Percentiles rank a stretch among this genome's conserved stretches.
Conservation (phyloP, 306 rosid genomes). For the Rosa multiflora region DNA sequence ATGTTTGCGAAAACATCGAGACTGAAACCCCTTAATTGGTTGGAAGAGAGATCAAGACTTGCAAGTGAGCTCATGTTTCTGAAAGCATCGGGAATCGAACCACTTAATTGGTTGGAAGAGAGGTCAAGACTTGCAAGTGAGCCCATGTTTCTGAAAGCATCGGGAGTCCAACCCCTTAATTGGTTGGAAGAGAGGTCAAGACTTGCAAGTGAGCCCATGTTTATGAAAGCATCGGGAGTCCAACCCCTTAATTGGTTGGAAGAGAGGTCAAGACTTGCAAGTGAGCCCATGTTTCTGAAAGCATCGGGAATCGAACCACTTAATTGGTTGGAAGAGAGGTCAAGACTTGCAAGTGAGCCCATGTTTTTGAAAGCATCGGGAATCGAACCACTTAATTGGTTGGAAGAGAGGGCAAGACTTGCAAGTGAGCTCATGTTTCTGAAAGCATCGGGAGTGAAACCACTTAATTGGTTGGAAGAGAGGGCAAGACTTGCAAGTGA, state of each 20-base stretch:
- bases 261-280: neutral
- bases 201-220: neutral
- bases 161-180: neutral
- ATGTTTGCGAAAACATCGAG: neutral
- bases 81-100: neutral
- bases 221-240: neutral
- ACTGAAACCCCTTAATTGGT: neutral
- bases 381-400: no score
- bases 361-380: no score
- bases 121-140: neutral
- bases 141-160: neutral
- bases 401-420: no score
- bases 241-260: neutral
- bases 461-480: no score
- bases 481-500: no score
- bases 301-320: no score
- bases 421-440: no score
- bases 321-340: no score
- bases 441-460: no score
- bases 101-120: neutral
- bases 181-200: neutral
- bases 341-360: no score
- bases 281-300: neutral
- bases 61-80: neutral
- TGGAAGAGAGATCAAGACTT: neutral